Conservation (phyloP, 2,329 filamentous ascomycete species). For the Hypoxylon sp. region DNA sequence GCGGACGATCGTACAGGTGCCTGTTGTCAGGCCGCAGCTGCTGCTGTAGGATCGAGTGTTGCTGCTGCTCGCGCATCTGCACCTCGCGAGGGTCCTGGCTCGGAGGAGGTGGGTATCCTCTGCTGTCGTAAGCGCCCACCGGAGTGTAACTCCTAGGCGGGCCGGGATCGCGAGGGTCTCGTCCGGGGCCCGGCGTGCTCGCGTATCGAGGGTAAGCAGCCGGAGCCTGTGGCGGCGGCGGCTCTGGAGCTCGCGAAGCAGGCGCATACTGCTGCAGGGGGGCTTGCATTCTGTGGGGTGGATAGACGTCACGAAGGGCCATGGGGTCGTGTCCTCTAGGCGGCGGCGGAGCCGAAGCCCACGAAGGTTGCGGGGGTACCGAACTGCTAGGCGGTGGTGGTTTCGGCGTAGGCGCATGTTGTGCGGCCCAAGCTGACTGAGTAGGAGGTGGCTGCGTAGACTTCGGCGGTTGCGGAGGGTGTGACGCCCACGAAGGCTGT, state of each 20-base stretch:
- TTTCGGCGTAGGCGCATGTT: conserved; percentile 50
- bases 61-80: conserved; percentile 46
- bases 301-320: conserved; percentile 42
- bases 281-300: conserved; percentile 42
- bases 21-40: conserved; percentile 55
- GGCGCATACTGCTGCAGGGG: conserved; percentile 49
- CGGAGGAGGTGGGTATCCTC: conserved; percentile 51
- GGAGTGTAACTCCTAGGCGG: conserved; percentile 57
- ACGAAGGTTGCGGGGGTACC: conserved; percentile 47
- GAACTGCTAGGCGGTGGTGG: conserved; percentile 46
- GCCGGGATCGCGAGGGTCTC: conserved; percentile 53
- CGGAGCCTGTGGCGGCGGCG: conserved; percentile 51
- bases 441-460: conserved; percentile 46
- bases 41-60: conserved; percentile 49
- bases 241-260: conserved; percentile 52
- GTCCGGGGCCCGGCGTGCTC: conserved; percentile 51
- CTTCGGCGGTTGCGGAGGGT: conserved; percentile 48
- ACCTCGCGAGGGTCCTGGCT: conserved; percentile 47
- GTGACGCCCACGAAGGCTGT: conserved; percentile 49
- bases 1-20: conserved; percentile 51
- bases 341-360: conserved; percentile 44
- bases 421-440: conserved; percentile 51
- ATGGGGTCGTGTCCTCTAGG: conserved; percentile 45
- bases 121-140: conserved; percentile 51
- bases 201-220: conserved; percentile 54